Percentiles rank a stretch among this genome's conserved stretches.
Evolutionary conservation across 768 basidiomycete species (phyloP).

Genomic region (Suillus brevipes): DNA sequence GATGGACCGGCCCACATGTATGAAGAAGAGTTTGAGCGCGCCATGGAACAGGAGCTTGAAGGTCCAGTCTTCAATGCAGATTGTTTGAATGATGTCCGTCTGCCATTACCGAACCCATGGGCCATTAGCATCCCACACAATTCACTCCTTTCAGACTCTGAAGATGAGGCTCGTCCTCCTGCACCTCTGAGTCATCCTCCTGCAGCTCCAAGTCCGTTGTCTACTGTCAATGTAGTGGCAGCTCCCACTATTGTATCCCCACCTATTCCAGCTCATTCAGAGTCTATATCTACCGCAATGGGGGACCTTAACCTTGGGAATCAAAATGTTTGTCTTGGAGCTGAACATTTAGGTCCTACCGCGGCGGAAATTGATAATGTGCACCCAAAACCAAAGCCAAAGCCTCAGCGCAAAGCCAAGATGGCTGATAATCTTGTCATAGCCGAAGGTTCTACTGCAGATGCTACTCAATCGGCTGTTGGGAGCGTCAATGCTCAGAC

Average conservation of each 20-base stretch:
- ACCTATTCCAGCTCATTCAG: neutral
- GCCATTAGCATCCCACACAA: neutral
- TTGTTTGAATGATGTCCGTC: neutral
- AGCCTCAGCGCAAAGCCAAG: neutral
- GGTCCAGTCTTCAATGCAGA: neutral
- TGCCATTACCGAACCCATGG: neutral
- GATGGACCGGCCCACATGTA: neutral
- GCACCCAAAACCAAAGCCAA: neutral
- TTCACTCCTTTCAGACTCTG: neutral
- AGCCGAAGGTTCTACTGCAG: neutral
- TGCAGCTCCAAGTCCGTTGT: neutral
- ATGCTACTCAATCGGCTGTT: neutral
- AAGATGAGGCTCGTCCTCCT: neutral
- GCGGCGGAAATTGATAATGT: neutral
- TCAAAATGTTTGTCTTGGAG: neutral
- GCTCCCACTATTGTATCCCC: neutral
- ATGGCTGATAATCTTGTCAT: too few relatives aligned
- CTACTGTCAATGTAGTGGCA: neutral
- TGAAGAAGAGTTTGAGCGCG: neutral
- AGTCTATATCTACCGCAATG: neutral
- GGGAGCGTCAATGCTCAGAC: neutral
- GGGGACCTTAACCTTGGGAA: neutral
- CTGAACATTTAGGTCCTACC: neutral
- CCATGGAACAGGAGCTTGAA: neutral
- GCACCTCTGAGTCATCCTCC: neutral